A percentile compares a stretch with the other conserved stretches of the same genome.
These are phyloP conservation scores for Candida peoriensis DNA, from an alignment of 805 yeast genomes.

Conservation along the genomic window DNA sequence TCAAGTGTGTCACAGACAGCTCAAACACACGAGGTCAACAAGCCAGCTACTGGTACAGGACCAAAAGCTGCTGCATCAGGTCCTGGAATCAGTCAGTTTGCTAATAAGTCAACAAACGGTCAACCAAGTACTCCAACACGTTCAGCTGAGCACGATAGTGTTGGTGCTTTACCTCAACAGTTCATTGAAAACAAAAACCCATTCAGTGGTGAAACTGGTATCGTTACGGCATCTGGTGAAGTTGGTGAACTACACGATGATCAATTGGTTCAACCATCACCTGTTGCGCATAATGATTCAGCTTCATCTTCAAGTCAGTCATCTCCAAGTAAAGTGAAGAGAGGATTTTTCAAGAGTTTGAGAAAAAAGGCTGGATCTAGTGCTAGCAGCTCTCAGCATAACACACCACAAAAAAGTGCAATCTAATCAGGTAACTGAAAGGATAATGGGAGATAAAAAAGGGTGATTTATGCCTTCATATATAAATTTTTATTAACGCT, in stretches of 20 bases:
- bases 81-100: too few species aligned
- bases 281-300: constrained; percentile 1
- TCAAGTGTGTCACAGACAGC: too few species aligned
- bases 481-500: too few species aligned
- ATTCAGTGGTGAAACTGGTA: constrained; percentile 4
- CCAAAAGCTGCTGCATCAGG: too few species aligned
- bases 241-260: background rate
- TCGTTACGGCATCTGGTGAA: constrained; percentile 3
- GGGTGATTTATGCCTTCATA: too few species aligned
- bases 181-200: constrained; percentile 6
- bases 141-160: background rate
- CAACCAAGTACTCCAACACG: background rate
- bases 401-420: too few species aligned
- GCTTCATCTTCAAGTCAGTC: constrained; percentile 7
- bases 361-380: constrained; percentile 2
- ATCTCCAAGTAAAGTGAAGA: constrained; percentile 16
- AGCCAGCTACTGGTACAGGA: background rate
- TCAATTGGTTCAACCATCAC: constrained; percentile 9
- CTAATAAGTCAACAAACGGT: background rate
- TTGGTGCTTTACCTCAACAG: constrained; percentile 5
- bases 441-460: too few species aligned
- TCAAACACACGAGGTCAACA: background rate
- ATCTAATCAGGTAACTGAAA: too few species aligned
- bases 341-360: constrained; percentile 15
- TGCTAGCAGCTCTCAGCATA: too few species aligned